Base-by-base conservation (phyloP, 1,284 basidiomycete species). In the Papiliotrema laurentii region DNA sequence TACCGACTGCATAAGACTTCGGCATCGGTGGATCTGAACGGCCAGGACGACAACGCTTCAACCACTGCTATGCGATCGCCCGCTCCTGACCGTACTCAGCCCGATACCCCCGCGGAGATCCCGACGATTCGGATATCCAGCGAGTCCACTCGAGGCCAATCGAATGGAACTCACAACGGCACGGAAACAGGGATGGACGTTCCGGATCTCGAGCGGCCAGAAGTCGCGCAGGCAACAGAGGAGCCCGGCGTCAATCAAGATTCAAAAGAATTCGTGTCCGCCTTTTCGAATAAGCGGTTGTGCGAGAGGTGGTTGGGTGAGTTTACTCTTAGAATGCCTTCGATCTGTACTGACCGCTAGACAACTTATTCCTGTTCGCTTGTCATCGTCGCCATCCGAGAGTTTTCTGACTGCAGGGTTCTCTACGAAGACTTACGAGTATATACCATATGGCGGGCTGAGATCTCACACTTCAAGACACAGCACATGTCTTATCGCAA, bases 371-470 rank as follows among this genome's bases (percentile, higher is more conserved):
- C 76, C 93, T 98, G 90, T 64, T 40, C 48, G 61, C 55, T 35
- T 38, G 18, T 39, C 28, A 33, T 25, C 13, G 28, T 33, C 34
- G 26, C 9, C 0, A 14, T 33, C 26, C 18, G 40, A 38, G 24
- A n/a, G 1, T 11, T 25, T 13, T 22, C 47, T 60, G 41, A 58
- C 36, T 28, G 24, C 42, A 61, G 59, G 50, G 92, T 97, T 2
- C 77, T 97, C 4, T 97, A 97, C 71, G 93, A 97, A 86, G 94
- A 98, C 69, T 77, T 98, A 43, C 84, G 96, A n/a, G 89, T 98
- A 11, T 98, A 94, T 85, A 98, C 96, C 0, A 98, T 98, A 66
- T 99, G 96, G 84, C 83, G 94, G 19, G 94, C 96, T 3, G 96
- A 98, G 69, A 87, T 97, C n/a, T 90, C 91, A 0, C 94, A 99